These are phyloP conservation scores for Petasospora rhodanensis DNA, from an alignment of 1,139 yeast species.

Conservation along the genomic window DNA sequence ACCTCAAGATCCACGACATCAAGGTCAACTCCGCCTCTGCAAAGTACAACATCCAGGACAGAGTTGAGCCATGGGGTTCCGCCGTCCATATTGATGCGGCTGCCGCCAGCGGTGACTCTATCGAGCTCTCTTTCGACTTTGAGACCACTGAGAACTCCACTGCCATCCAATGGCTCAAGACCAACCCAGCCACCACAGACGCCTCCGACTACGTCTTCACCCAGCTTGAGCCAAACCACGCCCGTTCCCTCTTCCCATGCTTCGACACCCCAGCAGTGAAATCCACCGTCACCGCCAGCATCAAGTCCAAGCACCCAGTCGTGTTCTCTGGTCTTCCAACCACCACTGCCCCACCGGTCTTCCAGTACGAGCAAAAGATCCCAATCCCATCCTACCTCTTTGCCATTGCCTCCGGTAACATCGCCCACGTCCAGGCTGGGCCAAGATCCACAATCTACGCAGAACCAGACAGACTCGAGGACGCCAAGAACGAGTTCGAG, in stretches of 20 bases:
- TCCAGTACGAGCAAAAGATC: conserved; percentile 61
- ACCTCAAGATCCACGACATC: conserved; percentile 45
- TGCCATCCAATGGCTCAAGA: conserved; percentile 80
- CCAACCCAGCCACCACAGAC: conserved; percentile 70
- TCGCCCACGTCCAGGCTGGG: conserved; percentile 66
- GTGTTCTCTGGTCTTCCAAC: conserved; percentile 60
- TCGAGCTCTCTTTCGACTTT: conserved; percentile 45
- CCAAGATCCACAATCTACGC: conserved; percentile 82
- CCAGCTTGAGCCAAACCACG: conserved; percentile 89
- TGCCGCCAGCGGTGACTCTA: conserved; percentile 17
- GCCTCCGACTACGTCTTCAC: conserved; percentile 60
- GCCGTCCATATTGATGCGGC: conserved; percentile 40
- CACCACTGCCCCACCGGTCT: conserved; percentile 27
- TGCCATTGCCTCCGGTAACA: conserved; percentile 83
- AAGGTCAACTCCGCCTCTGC: conserved; percentile 38
- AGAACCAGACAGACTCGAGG: conserved; percentile 66
- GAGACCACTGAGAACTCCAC: conserved; percentile 73
- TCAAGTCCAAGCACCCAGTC: conserved; percentile 60
- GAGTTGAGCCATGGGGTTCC: conserved; percentile 66
- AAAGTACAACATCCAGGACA: conserved; percentile 38
- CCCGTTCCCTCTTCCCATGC: conserved; percentile 83
- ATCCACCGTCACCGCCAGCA: conserved; percentile 54
- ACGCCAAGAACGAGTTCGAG: conserved; percentile 75
- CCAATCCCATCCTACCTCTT: conserved; percentile 85
- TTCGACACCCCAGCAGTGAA: conserved; percentile 89